Conservation (phyloP, 495 filamentous ascomycete genomes). For the Annulohypoxylon bovei region DNA sequence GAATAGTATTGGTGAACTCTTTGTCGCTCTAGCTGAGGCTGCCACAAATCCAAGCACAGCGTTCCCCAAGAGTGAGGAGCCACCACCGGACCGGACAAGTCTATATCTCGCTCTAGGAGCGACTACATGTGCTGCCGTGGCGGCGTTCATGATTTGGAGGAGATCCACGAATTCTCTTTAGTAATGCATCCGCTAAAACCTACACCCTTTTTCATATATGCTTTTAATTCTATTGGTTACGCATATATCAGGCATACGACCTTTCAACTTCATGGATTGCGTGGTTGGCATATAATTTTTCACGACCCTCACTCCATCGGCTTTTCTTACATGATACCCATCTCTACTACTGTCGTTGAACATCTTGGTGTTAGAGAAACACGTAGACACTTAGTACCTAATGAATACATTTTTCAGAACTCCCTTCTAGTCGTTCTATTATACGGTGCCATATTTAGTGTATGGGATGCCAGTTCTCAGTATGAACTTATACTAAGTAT, state of each 20-base stretch:
- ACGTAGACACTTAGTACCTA: slow-evolving; percentile 26
- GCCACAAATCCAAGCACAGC: slow-evolving; percentile 87
- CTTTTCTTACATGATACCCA: slow-evolving; percentile 38
- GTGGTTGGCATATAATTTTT: slow-evolving; percentile 19
- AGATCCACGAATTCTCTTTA: slow-evolving; percentile 56
- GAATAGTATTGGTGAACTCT: slow-evolving; percentile 89
- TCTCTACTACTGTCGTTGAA: slow-evolving; percentile 32
- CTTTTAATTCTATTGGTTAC: slow-evolving; percentile 21
- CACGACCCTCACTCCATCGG: slow-evolving; percentile 8
- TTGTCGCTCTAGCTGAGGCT: slow-evolving; percentile 86
- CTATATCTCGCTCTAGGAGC: slow-evolving; percentile 87
- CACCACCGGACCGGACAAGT: slow-evolving; percentile 80
- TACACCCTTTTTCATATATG: slow-evolving; percentile 9
- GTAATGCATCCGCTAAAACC: slow-evolving; percentile 5
- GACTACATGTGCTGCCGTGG: slow-evolving; percentile 80
- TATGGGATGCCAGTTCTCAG: neutral
- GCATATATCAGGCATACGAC: slow-evolving; percentile 24
- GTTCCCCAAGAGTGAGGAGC: slow-evolving; percentile 87
- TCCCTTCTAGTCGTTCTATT: neutral
- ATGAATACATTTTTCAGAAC: slow-evolving; percentile 27
- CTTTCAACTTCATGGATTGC: slow-evolving; percentile 11
- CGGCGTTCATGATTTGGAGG: slow-evolving; percentile 76
- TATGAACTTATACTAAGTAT: neutral
- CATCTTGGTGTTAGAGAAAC: slow-evolving; percentile 21
- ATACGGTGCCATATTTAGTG: neutral